Base-by-base conservation (phyloP, 352 stramenopile genomes). In the Phytophthora nicotianae region DNA sequence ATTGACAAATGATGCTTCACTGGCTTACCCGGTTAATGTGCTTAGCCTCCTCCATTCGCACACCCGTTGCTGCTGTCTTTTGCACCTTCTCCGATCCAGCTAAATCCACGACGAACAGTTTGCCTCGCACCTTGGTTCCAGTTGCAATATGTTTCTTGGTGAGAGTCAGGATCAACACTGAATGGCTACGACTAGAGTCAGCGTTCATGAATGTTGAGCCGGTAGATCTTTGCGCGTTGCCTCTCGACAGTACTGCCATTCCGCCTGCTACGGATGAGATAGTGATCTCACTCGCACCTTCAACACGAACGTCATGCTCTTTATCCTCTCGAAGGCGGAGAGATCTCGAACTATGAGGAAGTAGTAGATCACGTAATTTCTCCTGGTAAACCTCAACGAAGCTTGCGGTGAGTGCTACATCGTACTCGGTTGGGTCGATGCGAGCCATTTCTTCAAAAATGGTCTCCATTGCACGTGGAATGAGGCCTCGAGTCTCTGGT, bases 351-450 rank as follows among this genome's bases (percentile, higher is more conserved):
- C 74, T 77, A 42, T 68, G 50, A 0, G 74, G 69, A 16, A 71
- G 43, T 23, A 93, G 58, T 55, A 93, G 59, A 63, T 91, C 83
- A 2, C 78, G 74, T 21, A 91, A 47, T 11, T 53, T 76, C 52
- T 93, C 83, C 37, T 90, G 80, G 32, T 91, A 90, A n/a, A 93
- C 73, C 53, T 93, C 83, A 23, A 90, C 47, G 51, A 86, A 86
- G 21, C 77, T 88, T 1, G 74, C 77, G 0, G 61, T 79, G 27
- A 92, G 64, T 19, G 63, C n/a, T 13, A 70, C 50, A 2, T 79
- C 67, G 11, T 63, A 62, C 23, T 86, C 41, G 5, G 19, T 9
- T 20, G 45, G n/a, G 2, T 69, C 29, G 14, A 74, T 49, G 9
- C 32, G 20, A 10, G 48, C 23, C 13, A 79, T 67, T 13, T 60